phyloP scores from a whole-genome alignment of 2,329 filamentous ascomycete species.

The Colletotrichum chrysophilum region DNA sequence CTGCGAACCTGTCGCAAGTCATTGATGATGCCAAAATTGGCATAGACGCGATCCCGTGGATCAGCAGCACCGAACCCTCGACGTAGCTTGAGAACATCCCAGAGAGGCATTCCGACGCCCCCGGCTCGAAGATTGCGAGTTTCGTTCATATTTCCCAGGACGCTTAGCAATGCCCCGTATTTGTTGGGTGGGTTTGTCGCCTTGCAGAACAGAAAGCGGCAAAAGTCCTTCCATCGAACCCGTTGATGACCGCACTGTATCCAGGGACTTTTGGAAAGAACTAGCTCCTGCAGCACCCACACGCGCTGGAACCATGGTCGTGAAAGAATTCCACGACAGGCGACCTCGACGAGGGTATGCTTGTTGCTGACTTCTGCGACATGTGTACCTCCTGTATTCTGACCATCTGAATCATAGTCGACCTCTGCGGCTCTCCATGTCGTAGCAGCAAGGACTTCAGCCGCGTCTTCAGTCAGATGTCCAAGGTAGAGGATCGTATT shows the following conservation, averaged over 20 bases:
- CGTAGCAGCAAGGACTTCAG: background rate
- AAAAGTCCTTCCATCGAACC: background rate
- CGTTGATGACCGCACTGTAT: slow-evolving; percentile 26
- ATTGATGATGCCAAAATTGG: too few species aligned
- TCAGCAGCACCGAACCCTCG: too few species aligned
- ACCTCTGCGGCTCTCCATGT: background rate
- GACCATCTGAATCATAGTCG: too few species aligned
- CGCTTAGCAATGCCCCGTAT: accelerated
- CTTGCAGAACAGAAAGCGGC: accelerated
- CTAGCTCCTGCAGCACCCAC: slow-evolving; percentile 32
- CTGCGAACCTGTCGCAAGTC: too few species aligned
- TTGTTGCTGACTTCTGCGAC: too few species aligned
- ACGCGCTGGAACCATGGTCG: background rate
- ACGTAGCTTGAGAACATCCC: too few species aligned
- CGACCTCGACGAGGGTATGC: background rate
- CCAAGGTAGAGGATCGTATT: too few species aligned
- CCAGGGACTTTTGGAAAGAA: slow-evolving; percentile 24
- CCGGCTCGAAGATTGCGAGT: too few species aligned
- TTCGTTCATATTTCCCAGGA: too few species aligned
- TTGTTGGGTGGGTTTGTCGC: accelerated
- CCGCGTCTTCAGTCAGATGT: background rate
- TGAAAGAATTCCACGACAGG: background rate
- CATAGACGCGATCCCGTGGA: too few species aligned
- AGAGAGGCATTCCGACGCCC: too few species aligned
- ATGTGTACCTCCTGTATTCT: too few species aligned